Base-by-base conservation (phyloP, 805 yeast species). In the Metschnikowia amazonensis region DNA sequence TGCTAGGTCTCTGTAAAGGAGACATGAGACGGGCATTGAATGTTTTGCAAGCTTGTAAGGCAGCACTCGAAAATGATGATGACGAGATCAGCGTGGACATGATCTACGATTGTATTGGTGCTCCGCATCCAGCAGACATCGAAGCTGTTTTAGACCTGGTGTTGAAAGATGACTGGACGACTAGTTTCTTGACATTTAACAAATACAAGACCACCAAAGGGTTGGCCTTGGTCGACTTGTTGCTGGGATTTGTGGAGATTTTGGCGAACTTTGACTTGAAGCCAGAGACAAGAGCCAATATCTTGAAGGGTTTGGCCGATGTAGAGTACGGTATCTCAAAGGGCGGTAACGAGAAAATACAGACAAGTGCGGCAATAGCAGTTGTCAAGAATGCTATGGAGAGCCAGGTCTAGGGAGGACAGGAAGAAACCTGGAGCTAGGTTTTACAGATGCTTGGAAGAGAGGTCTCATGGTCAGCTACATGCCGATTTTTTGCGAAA, bases 21-120 rank as follows among this genome's bases (percentile, higher is more conserved):
- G 99, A 94, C 65, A 94, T 94, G 99, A 80, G 99, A 69, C 80
- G 87, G 42, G 95, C 96, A 1, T 73, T 94, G 56, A 94, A 94
- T 60, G 97, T 94, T 4, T 66, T 94, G 47, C 99, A 94, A 66
- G 95, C 98, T 0, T 88, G 98, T 64, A 79, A 85, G 50, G 90
- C 97, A 0, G 86, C 96, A 1, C 50, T 63, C 25, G 63, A 56
- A 24, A 67, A 65, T 20, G 73, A 60, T 6, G 67, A 66, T 2
- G 80, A 74, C 28, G 65, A 57, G 36, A 84, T 94, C 33, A 77
- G 84, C 24, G 78, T 76, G 25, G 82, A 80, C 44, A 83, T 86
- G 81, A 82, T 94, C 30, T 94, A 88, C 63, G 96, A 90, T 51
- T 90, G 97, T 62, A 84, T 94, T 27, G 99, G 99, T 1, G 90